These are phyloP conservation scores for Sicyos edulis DNA, from an alignment of 306 rosid genomes.

Conservation along the genomic window DNA sequence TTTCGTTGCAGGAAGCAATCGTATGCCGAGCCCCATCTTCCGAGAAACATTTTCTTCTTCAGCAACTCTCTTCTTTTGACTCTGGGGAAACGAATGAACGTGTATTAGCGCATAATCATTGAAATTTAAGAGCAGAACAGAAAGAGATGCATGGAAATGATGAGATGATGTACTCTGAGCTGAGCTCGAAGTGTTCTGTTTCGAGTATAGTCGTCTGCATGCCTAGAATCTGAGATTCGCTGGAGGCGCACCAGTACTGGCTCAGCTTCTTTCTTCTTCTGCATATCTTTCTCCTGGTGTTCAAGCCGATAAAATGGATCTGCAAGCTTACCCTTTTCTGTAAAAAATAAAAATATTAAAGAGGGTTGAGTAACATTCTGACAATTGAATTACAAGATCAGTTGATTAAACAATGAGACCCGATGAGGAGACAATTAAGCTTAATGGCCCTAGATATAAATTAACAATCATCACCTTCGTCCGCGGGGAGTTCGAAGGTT, in stretches of 20 bases:
- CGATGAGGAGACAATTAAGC: not conserved
- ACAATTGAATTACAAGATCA: not conserved
- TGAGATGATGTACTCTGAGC: conserved; percentile 55
- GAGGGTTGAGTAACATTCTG: not conserved
- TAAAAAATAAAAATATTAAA: not conserved
- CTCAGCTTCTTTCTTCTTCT: conserved; percentile 83
- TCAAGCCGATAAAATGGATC: conserved; percentile 97
- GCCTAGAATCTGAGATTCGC: conserved; percentile 62
- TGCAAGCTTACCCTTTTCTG: conserved; percentile 77
- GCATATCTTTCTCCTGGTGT: conserved; percentile 81
- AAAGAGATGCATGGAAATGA: conserved; percentile 19
- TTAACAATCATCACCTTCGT: conserved; percentile 59
- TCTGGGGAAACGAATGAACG: conserved; percentile 38
- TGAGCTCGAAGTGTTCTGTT: conserved; percentile 66
- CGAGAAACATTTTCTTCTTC: conserved; percentile 67
- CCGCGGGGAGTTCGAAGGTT: conserved; percentile 73
- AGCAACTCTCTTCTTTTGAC: conserved; percentile 84
- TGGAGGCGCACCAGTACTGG: conserved; percentile 79
- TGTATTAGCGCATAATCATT: not conserved
- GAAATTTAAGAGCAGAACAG: not conserved
- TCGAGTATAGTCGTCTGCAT: conserved; percentile 67
- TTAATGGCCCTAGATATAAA: not conserved
- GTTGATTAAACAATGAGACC: not conserved
- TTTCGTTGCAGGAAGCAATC: conserved; percentile 61
- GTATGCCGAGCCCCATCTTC: conserved; percentile 62